Evolutionary conservation across 2,329 filamentous ascomycete species (phyloP).

Genomic region (Phialophora chinensis): DNA sequence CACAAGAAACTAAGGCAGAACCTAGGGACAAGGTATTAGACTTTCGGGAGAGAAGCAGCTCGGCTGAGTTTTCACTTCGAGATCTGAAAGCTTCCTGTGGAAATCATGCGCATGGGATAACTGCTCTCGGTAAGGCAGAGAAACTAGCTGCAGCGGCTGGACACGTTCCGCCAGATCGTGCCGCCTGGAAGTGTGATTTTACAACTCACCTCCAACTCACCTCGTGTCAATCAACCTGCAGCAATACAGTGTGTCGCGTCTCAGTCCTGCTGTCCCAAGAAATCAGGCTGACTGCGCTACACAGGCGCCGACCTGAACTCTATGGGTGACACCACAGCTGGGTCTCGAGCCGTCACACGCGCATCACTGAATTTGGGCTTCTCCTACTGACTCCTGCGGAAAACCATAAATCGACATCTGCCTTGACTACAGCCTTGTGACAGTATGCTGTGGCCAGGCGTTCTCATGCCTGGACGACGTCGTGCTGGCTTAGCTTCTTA

Average conservation of each 20-base stretch:
- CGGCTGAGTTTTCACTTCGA: not conserved
- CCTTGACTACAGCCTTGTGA: not conserved
- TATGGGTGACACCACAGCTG: not conserved
- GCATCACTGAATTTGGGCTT: not conserved
- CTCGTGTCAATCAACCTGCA: not conserved
- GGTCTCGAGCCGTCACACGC: not conserved
- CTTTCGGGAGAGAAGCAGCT: not conserved
- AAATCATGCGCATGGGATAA: not conserved
- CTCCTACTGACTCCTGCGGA: not conserved
- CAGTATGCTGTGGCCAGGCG: not conserved
- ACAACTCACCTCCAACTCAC: not conserved
- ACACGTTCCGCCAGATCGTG: constrained; percentile 6
- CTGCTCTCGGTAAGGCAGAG: not conserved
- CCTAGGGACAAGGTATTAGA: not conserved
- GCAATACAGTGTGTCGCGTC: not conserved
- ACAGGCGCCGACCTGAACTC: not conserved
- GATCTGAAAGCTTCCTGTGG: not conserved
- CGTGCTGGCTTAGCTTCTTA: not conserved
- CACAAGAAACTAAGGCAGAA: not conserved
- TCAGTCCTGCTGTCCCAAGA: not conserved
- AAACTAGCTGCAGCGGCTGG: not conserved
- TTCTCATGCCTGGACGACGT: not conserved
- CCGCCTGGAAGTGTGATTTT: not conserved
- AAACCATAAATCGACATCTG: constrained; percentile 7
- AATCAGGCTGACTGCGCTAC: not conserved